Evolutionary conservation across 2,329 filamentous ascomycete species (phyloP), one percentile per base, ranked within the genome.

Genomic region (Didymosphaeria variabile): DNA sequence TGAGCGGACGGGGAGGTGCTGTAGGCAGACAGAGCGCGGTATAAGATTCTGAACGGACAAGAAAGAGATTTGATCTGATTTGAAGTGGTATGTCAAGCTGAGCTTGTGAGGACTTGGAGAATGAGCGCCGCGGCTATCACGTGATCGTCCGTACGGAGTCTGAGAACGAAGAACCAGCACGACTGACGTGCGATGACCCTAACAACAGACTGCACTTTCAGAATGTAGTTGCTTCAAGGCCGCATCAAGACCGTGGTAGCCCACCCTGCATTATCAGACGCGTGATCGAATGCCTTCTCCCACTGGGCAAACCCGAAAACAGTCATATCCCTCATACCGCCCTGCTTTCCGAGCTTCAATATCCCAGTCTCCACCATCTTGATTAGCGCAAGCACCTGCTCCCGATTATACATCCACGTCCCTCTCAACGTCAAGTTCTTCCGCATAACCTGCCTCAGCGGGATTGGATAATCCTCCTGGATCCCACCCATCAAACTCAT

Each of bases 351-450:
- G 5, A 81, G 61, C 55, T 75, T 74, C 59, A 83, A 54, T 7
- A 77, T 40, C 0, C 81, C 81, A 6, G 67, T 66, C 57, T 83
- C 80, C 5, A 79, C 68, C 73, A 84, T 71, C 68, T 79, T 82
- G 15, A 84, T 69, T 8, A 84, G 61, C 15, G 68, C 53, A 9
- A 63, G 31, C 8, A 81, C 66, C 52, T 83, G 77, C 13, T 78
- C 72, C 5, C 78, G 63, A 38, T 77, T 73, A 63, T 79, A 83
- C 79, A 83, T 83, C 66, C 73, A 81, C 51, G 77, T 78, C 2
- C 79, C 80, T 49, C 73, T 69, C n/a, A 83, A 65, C 74, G 8
- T 81, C 57, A 51, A 77, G 76, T 31, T 71, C 67, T 34, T 68
- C 53, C 23, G 36, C 38, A 57, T 53, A 10, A 57, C 34, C 5